A percentile compares a stretch with the other conserved stretches of the same genome.
These are phyloP conservation scores for Cytospora chrysosperma DNA, from an alignment of 2,329 filamentous ascomycete genomes.

Conservation along the genomic window DNA sequence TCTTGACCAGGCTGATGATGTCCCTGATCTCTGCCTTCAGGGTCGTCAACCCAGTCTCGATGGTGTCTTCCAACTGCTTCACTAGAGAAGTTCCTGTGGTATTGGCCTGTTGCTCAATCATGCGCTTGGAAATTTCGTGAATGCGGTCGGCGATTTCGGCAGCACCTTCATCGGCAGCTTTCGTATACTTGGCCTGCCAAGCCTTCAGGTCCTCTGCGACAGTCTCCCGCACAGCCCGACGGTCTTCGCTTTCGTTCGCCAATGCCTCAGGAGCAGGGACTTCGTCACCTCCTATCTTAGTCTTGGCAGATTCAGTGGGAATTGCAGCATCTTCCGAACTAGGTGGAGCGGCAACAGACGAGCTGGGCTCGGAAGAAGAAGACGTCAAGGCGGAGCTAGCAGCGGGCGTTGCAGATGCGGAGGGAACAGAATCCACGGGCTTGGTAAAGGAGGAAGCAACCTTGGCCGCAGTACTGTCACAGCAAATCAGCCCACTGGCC, in stretches of 20 bases:
- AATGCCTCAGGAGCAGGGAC: constrained; percentile 45
- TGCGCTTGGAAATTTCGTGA: constrained; percentile 54
- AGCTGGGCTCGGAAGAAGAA: constrained; percentile 24
- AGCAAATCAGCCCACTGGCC: neutral
- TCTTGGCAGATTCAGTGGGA: constrained; percentile 24
- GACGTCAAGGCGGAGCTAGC: constrained; percentile 13
- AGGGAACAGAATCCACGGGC: constrained; percentile 29
- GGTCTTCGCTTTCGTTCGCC: constrained; percentile 51
- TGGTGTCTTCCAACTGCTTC: constrained; percentile 64
- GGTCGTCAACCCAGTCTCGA: constrained; percentile 60
- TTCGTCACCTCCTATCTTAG: constrained; percentile 28
- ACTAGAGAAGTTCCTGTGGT: constrained; percentile 66
- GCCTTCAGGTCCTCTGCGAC: constrained; percentile 75
- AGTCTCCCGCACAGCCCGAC: constrained; percentile 60
- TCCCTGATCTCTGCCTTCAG: constrained; percentile 69
- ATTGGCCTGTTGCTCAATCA: constrained; percentile 64
- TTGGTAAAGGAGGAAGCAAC: constrained; percentile 40
- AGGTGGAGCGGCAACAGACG: constrained; percentile 24
- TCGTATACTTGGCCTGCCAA: constrained; percentile 88
- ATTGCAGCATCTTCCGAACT: constrained; percentile 29
- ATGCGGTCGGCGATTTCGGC: constrained; percentile 69
- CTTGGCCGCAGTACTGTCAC: constrained; percentile 31
- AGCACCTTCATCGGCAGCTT: constrained; percentile 79
- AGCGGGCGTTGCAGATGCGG: constrained; percentile 29
- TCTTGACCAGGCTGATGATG: constrained; percentile 54